A percentile compares a stretch with the other conserved stretches of the same genome.
These are phyloP conservation scores for Pistacia vera DNA, from an alignment of 345 rosid genomes.

Conservation along the genomic window DNA sequence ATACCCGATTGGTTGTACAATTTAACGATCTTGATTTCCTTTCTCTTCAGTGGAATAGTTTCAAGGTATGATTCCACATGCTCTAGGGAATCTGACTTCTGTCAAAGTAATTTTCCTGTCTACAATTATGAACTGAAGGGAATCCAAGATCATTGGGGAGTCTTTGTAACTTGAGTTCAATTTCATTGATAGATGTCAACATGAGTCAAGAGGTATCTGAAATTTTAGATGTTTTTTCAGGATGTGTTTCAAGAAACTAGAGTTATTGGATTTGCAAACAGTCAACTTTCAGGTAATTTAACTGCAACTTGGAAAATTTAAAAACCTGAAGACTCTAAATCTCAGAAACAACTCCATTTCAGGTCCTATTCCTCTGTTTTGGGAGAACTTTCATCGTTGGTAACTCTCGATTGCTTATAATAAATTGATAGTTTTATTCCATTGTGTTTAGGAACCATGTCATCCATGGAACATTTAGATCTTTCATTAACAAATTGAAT, in stretches of 20 bases:
- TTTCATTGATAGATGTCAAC: too few relatives aligned
- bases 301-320: not conserved
- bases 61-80: too few relatives aligned
- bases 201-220: not conserved
- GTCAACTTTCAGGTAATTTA: not conserved
- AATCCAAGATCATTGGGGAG: too few relatives aligned
- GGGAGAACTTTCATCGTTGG: conserved; percentile 5
- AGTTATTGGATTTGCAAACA: fast-evolving
- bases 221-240: not conserved
- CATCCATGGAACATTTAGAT: not conserved
- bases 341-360: not conserved
- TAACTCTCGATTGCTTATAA: not conserved
- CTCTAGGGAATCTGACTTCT: too few relatives aligned
- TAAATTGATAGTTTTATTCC: not conserved
- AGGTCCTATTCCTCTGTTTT: not conserved
- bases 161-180: too few relatives aligned
- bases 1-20: too few relatives aligned
- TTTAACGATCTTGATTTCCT: too few relatives aligned
- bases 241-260: not conserved
- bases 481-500: not conserved
- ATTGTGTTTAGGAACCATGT: too few relatives aligned
- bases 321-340: not conserved
- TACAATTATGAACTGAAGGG: too few relatives aligned
- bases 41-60: too few relatives aligned
- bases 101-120: too few relatives aligned